Evolutionary conservation across 1,139 yeast species (phyloP).

Genomic region (Fermentozyma sake): DNA sequence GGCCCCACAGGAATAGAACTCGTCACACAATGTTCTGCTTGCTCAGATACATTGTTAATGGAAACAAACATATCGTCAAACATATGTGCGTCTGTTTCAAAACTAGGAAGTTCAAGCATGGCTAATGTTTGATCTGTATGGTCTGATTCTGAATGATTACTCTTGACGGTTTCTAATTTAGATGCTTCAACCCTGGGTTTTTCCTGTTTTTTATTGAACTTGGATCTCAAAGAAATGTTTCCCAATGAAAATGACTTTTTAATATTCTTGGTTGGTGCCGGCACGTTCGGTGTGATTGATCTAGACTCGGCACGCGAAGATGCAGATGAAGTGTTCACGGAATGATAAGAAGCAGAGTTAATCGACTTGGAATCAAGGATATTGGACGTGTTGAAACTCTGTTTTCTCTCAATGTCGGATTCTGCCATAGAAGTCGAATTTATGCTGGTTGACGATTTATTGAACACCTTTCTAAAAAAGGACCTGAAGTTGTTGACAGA

Average conservation of each 20-base stretch:
- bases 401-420: too few species aligned
- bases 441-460: not conserved
- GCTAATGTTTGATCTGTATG: constrained; percentile 3
- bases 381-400: not conserved
- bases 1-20: constrained; percentile 2
- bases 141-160: not conserved
- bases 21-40: not conserved
- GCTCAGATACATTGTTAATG: constrained; percentile 1
- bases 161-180: constrained; percentile 2
- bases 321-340: constrained; percentile 1
- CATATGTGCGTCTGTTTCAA: constrained; percentile 29
- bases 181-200: too few species aligned
- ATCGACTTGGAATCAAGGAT: constrained; percentile 5
- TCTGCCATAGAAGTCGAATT: not conserved
- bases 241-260: constrained; percentile 14
- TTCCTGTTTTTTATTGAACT: constrained; percentile 3
- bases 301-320: constrained; percentile 2
- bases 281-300: constrained; percentile 1
- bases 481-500: constrained; percentile 11
- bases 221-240: constrained; percentile 9
- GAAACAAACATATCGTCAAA: constrained; percentile 30
- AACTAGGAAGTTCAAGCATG: constrained; percentile 21
- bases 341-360: constrained; percentile 4
- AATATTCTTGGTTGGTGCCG: constrained; percentile 2
- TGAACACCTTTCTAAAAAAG: constrained; percentile 7